Percentiles rank a stretch among this genome's conserved stretches.
Evolutionary conservation across 768 basidiomycete genomes (phyloP).

Genomic region (Agaricus blazei): DNA sequence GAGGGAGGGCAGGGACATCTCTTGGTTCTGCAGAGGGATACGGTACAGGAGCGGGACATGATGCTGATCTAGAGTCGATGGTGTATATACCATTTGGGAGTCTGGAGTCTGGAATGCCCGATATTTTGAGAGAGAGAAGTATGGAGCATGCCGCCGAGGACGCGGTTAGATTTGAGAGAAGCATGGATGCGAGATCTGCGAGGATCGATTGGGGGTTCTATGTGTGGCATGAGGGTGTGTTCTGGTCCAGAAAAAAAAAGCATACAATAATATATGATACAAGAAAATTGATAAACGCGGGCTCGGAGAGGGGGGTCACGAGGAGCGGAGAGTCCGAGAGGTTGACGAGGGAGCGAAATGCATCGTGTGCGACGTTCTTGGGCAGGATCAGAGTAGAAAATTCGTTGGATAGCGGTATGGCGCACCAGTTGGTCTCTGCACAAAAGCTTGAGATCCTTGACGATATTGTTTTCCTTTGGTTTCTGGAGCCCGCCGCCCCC

Average conservation of each 20-base stretch:
- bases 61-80: slow-evolving; percentile 75
- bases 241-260: slow-evolving; percentile 13
- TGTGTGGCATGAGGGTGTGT: slow-evolving; percentile 6
- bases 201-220: slow-evolving; percentile 89
- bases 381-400: not conserved
- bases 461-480: slow-evolving; percentile 57
- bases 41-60: slow-evolving; percentile 68
- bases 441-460: slow-evolving; percentile 78
- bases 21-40: slow-evolving; percentile 52
- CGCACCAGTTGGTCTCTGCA: slow-evolving; percentile 85
- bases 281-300: slow-evolving; percentile 71
- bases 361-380: slow-evolving; percentile 90
- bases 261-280: slow-evolving; percentile 88
- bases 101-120: slow-evolving; percentile 47
- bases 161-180: slow-evolving; percentile 89
- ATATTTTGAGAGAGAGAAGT: slow-evolving; percentile 61
- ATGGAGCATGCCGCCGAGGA: slow-evolving; percentile 61
- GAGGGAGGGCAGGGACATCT: slow-evolving; percentile 62
- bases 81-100: slow-evolving; percentile 61
- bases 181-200: slow-evolving; percentile 95
- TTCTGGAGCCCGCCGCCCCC: slow-evolving; percentile 53
- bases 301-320: slow-evolving; percentile 60
- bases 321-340: slow-evolving; percentile 80
- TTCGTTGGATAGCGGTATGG: slow-evolving; percentile 12
- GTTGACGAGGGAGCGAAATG: slow-evolving; percentile 91